These are phyloP conservation scores for Begonia fuchsioides DNA, from an alignment of 306 rosid species.

Conservation along the genomic window DNA sequence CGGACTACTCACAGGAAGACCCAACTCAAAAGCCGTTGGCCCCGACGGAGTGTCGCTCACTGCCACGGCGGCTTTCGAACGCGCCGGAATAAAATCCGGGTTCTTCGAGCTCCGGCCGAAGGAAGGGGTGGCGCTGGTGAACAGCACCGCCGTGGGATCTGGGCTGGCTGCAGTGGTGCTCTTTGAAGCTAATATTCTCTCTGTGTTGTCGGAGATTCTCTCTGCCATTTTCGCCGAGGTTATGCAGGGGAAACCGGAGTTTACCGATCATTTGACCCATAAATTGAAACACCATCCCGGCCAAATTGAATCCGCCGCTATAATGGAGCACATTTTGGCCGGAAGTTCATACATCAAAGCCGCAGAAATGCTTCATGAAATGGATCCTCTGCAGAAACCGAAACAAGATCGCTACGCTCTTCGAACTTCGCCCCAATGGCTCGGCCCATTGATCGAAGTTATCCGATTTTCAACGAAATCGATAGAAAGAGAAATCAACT, in stretches of 20 bases:
- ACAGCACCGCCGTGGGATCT: constrained; percentile 90
- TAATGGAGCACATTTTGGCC: constrained; percentile 83
- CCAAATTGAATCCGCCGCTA: constrained; percentile 90
- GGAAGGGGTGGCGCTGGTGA: constrained; percentile 88
- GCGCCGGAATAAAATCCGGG: constrained; percentile 38
- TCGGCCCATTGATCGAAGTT: constrained; percentile 80
- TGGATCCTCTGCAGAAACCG: constrained; percentile 67
- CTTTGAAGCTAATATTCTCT: constrained; percentile 56
- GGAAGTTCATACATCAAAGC: constrained; percentile 69
- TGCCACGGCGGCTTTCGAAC: constrained; percentile 48
- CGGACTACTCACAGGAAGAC: constrained; percentile 64
- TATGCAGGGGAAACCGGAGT: constrained; percentile 89
- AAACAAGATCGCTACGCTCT: constrained; percentile 79
- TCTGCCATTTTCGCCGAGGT: constrained; percentile 77
- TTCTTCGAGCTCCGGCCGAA: constrained; percentile 83
- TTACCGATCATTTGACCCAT: constrained; percentile 77
- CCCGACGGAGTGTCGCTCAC: constrained; percentile 43
- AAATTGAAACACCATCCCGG: constrained; percentile 91
- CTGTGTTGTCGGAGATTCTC: constrained; percentile 49
- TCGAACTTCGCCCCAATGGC: constrained; percentile 91
- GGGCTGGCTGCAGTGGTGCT: constrained; percentile 77
- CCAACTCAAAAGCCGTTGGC: constrained; percentile 60
- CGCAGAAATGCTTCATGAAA: constrained; percentile 56
- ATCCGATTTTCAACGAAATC: constrained; percentile 71
- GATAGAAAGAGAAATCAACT: constrained; percentile 79